Evolutionary conservation across 352 stramenopile species (phyloP), one percentile per base, ranked within the genome.

Genomic region (Pythium pyrilobum): DNA sequence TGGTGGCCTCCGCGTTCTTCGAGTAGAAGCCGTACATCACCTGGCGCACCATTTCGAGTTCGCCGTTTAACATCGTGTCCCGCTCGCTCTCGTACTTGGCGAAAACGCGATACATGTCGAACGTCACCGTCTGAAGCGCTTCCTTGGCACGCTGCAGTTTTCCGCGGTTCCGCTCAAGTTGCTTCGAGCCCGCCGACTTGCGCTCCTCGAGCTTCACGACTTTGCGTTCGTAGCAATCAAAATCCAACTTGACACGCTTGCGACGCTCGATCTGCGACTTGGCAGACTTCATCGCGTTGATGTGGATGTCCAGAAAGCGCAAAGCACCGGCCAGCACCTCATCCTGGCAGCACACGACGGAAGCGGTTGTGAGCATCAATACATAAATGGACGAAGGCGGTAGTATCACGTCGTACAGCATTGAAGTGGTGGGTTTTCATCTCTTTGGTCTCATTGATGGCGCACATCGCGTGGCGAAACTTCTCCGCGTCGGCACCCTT

Each of bases 1-100:
- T 67, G 10, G 77, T 90, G 11, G 74, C 79, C 11, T 85, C 72
- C 3, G 77, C 72, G 50, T 87, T 90, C 56, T 82, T 86, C 29
- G 74, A 53, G 48, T 90, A 87, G 56, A 89, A 90, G 32, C 71
- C 77, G 53, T 88, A 67, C 80, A 90, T 87, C 15, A 87, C 77
- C 51, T 90, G 79, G 25, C 77, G 74, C 59, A 88, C 80, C 80
- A 88, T 86, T 55, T 86, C 77, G 25, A 88, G 68, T 55, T 90
- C 77, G n/a, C 72, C 77, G 36, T 85, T 85, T 3, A 87, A 65
- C 77, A 90, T 87, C 23, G 73, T 78, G 52, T 88, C 73, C 5
- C 75, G 75, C 52, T 86, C 77, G 53, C 76, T 84, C 51, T 89
- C 74, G 54, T 89, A 88, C 39, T 91, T 91, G 42, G 76, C 77